These are phyloP conservation scores for Spizellomyces sp. DNA, from an alignment of 192 early-diverging fungal genomes.

Conservation along the genomic window DNA sequence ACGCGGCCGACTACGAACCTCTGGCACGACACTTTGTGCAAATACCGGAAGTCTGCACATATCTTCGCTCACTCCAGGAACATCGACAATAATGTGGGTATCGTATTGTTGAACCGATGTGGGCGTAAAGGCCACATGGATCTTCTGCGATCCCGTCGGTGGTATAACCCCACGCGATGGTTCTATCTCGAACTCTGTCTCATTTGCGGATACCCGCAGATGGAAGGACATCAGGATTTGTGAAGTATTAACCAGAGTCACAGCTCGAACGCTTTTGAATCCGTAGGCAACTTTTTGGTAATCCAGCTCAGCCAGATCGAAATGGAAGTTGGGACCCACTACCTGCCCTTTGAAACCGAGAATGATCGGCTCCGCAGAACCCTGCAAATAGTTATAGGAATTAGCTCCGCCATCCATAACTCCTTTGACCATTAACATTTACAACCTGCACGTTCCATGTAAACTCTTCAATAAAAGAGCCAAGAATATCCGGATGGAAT, in stretches of 20 bases:
- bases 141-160: slow-evolving; percentile 17
- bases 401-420: neutral
- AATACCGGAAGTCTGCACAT: slow-evolving; percentile 39
- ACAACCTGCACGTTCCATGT: slow-evolving; percentile 52
- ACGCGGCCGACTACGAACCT: slow-evolving; percentile 36
- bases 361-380: slow-evolving; percentile 41
- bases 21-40: slow-evolving; percentile 56
- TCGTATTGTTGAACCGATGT: slow-evolving; percentile 39
- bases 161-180: slow-evolving; percentile 42
- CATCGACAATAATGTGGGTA: slow-evolving; percentile 43
- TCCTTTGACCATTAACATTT: no score
- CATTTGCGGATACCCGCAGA: slow-evolving; percentile 33
- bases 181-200: slow-evolving; percentile 18
- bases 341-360: slow-evolving; percentile 51
- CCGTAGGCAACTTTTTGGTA: slow-evolving; percentile 53
- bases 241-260: slow-evolving; percentile 55
- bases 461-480: slow-evolving; percentile 59
- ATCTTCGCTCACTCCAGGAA: slow-evolving; percentile 48
- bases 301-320: slow-evolving; percentile 42
- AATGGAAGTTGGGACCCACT: slow-evolving; percentile 61
- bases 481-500: slow-evolving; percentile 51
- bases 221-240: slow-evolving; percentile 54
- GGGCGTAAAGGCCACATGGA: slow-evolving; percentile 49
- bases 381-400: slow-evolving; percentile 37
- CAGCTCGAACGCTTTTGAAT: slow-evolving; percentile 33